Evolutionary conservation across 345 rosid genomes (phyloP), one percentile per base, ranked within the genome.

Genomic region (Citrus cavaleriei): DNA sequence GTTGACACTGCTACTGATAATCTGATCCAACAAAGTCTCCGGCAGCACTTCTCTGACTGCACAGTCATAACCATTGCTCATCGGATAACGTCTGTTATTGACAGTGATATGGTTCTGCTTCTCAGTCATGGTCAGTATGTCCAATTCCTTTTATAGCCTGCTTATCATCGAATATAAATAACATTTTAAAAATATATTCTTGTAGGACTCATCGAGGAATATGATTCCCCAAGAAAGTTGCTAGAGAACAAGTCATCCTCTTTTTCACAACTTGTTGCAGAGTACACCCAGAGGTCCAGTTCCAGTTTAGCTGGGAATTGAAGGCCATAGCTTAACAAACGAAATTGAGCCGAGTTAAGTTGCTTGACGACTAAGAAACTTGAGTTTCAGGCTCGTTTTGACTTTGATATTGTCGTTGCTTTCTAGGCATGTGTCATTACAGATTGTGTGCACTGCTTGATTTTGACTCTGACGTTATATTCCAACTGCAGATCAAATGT

Each of bases 1-100:
- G 95, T 93, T 55, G 98, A 93, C 74, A 93, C 98, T 37, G 92
- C 93, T 22, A 92, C 98, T 0, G 97, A 95, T 80, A 88, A 91
- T 81, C 84, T 95, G 49, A 92, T 95, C 22, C 98, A 92, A 83
- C 86, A 86, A 69, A 93, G 94, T 0, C 78, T 93, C 7, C 77
- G 90, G 68, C 89, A 89, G 13, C 94, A 89, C 75, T 92, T 93
- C 80, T 81, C 88, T 0, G 85, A 88, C 30, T 87, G 90, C 68
- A 95, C 98, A 0, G 94, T 93, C 77, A 84, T 93, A 77, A 92
- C 95, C 63, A 90, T 93, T 49, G 98, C 98, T 0, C 95, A 93
- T 80, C 87, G 98, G 34, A 95, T 93, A 82, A 91, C 98, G 27
- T 93, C 97, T 21, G 92, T 95, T 74, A 86, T 95, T 30, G 90